Conservation (phyloP, 1,139 yeast species). For the Suhomyces terraborum region DNA sequence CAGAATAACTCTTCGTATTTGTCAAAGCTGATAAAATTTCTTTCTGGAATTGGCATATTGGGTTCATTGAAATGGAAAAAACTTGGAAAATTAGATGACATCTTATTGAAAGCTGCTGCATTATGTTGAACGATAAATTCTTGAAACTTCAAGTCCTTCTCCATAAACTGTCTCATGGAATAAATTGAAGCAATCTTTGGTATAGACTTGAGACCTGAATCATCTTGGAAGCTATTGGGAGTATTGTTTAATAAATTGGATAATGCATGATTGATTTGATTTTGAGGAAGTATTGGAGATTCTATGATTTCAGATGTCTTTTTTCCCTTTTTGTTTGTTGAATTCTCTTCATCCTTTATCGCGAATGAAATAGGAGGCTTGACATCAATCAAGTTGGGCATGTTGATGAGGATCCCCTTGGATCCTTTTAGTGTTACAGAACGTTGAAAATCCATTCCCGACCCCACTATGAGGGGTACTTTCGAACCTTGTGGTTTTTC, state of each 20-base stretch:
- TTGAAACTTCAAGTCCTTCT: slow-evolving; percentile 49
- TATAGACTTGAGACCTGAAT: slow-evolving; percentile 26
- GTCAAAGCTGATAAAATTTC: slow-evolving; percentile 24
- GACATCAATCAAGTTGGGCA: slow-evolving; percentile 39
- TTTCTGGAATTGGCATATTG: slow-evolving; percentile 22
- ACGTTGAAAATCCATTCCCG: slow-evolving; percentile 48
- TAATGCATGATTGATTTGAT: slow-evolving; percentile 31
- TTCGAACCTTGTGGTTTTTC: too few species aligned
- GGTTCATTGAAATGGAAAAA: slow-evolving; percentile 16
- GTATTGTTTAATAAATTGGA: slow-evolving; percentile 20
- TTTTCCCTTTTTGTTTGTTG: slow-evolving; percentile 20
- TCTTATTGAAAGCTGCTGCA: slow-evolving; percentile 19
- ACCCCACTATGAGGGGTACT: slow-evolving; percentile 45
- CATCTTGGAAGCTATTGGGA: slow-evolving; percentile 31
- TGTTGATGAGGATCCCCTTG: slow-evolving; percentile 53
- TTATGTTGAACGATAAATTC: slow-evolving; percentile 33
- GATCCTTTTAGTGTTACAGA: slow-evolving; percentile 44
- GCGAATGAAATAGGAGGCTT: slow-evolving; percentile 31
- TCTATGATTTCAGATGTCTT: slow-evolving; percentile 21
- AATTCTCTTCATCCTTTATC: slow-evolving; percentile 14
- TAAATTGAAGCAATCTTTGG: slow-evolving; percentile 45
- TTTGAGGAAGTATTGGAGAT: slow-evolving; percentile 29
- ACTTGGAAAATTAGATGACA: slow-evolving; percentile 13
- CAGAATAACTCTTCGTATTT: slow-evolving; percentile 52
- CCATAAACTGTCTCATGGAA: slow-evolving; percentile 54